Evolutionary conservation across 768 basidiomycete species (phyloP), one percentile per base, ranked within the genome.

Genomic region (Mrakia blollopis): DNA sequence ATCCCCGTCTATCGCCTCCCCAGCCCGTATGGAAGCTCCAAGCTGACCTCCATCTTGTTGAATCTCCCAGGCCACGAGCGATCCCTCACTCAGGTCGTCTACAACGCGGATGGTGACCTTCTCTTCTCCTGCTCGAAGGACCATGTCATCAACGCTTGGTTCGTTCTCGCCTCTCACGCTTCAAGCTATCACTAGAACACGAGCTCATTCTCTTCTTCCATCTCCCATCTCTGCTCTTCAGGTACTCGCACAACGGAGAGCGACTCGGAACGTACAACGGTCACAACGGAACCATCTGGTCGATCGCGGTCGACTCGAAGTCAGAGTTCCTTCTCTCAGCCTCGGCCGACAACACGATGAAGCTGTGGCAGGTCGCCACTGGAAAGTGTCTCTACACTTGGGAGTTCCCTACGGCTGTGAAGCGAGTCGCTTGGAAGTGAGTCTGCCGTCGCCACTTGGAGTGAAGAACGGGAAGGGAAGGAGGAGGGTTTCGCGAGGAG

Each of bases 351-450:
- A 99, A 98, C 84, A 88, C 89, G 60, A 88, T 99, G 84, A 89
- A 91, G 79, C 87, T 99, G 13, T 99, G 96, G 97, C 87, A 88
- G 65, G 92, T 98, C 41, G 85, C 88, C 70, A 91, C 90, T 6
- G 97, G 96, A 77, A 93, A 97, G 85, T 94, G 93, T 82, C 86
- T 99, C 63, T 92, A 90, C 83, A 91, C 88, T 4, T 99, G 97
- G 97, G 96, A 98, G 84, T 98, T 97, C 87, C 92, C 92, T 50
- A 98, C 96, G 0, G 97, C 97, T 7, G 92, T 99, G 80, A 98
- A 98, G 87, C 87, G 96, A 63, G 96, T 98, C 32, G 88, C 90
- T 10, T 98, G 96, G 87, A 78, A 78, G 77, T 78, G 21, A 50
- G 77, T 78, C 25, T n/a, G n/a, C 2, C 39, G 37, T 10, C 14